Percentiles rank a stretch among this genome's conserved stretches.
Conservation (phyloP, 306 rosid genomes). For the Hippophae gyantsensis region DNA sequence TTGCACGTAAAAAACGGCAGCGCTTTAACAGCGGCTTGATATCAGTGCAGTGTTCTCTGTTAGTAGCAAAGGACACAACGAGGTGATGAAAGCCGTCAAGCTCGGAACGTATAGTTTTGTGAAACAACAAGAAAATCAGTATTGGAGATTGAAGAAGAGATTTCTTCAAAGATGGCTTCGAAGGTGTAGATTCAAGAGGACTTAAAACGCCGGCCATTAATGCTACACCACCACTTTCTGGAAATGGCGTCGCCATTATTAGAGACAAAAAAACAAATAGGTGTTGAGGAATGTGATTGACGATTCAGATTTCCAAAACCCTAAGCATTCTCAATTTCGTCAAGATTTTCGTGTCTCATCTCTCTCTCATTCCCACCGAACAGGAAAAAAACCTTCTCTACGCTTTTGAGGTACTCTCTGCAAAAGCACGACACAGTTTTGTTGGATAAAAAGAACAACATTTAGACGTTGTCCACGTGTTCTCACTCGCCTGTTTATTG, state of each 20-base stretch:
- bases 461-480: no score
- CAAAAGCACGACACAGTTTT: no score
- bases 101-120: constrained; percentile 42
- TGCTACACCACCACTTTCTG: constrained; percentile 29
- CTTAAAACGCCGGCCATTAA: constrained; percentile 26
- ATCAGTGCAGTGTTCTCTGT: not conserved
- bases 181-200: constrained; percentile 24
- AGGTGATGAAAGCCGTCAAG: constrained; percentile 32
- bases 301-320: constrained; percentile 21
- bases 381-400: not conserved
- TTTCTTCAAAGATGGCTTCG: constrained; percentile 16
- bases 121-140: constrained; percentile 37
- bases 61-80: constrained; percentile 29
- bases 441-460: not conserved
- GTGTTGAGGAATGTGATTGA: constrained; percentile 10
- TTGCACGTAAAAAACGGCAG: constrained; percentile 16
- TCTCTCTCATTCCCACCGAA: not conserved
- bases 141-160: constrained; percentile 31
- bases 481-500: no score
- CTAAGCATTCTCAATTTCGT: not conserved
- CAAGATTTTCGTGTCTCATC: constrained; percentile 1
- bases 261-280: not conserved
- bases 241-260: constrained; percentile 40
- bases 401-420: not conserved
- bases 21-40: constrained; percentile 15